Percentiles rank a stretch among this genome's conserved stretches.
Evolutionary conservation across 2,329 filamentous ascomycete genomes (phyloP).

Genomic region (Colletotrichum paranaense): DNA sequence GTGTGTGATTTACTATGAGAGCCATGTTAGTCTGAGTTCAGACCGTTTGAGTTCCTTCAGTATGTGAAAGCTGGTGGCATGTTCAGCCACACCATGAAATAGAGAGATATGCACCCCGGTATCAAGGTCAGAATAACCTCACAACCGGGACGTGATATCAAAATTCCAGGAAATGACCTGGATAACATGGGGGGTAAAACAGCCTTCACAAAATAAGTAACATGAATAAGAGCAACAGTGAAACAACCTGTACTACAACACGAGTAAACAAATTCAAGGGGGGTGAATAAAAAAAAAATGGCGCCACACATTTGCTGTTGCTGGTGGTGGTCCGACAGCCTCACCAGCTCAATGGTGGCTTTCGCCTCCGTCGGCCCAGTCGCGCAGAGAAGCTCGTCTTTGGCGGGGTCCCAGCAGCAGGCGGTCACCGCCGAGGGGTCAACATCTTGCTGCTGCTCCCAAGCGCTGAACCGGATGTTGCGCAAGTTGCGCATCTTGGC

Average conservation of each 20-base stretch:
- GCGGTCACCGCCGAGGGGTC: conserved; percentile 69
- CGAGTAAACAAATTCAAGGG: neutral
- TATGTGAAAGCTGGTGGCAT: neutral
- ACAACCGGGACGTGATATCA: neutral
- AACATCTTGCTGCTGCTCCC: conserved; percentile 59
- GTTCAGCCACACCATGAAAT: neutral
- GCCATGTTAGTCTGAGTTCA: conserved; percentile 37
- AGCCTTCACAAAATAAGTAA: neutral
- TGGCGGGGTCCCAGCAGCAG: conserved; percentile 85
- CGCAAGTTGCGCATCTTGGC: conserved; percentile 85
- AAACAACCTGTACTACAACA: neutral
- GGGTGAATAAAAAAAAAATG: conserved; percentile 7
- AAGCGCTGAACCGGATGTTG: conserved; percentile 77
- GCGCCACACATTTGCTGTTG: conserved; percentile 50
- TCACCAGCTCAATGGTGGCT: conserved; percentile 78
- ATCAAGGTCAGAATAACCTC: neutral
- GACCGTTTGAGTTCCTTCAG: conserved; percentile 7
- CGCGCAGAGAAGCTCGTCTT: conserved; percentile 82
- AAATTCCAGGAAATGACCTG: neutral
- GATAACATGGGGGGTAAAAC: neutral
- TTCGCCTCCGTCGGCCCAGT: conserved; percentile 82
- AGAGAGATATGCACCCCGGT: neutral
- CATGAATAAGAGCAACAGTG: neutral
- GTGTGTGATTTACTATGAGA: conserved; percentile 42
- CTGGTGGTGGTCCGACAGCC: conserved; percentile 58